A percentile compares a stretch with the other conserved stretches of the same genome.
phyloP scores from a whole-genome alignment of 768 basidiomycete genomes.

The Leccinum truebloodii region DNA sequence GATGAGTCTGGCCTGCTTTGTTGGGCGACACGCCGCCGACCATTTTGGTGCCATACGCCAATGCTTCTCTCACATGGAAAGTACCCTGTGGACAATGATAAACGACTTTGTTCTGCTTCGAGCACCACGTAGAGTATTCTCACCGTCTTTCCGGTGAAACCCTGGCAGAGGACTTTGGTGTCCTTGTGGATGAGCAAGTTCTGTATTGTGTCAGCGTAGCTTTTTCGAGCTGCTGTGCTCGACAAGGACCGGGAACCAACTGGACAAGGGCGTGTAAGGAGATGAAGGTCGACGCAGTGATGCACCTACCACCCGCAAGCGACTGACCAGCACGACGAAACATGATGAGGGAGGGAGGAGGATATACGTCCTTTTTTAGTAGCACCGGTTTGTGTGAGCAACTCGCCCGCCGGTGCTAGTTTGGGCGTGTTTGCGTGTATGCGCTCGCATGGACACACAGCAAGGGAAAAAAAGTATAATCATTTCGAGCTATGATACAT shows the following conservation, averaged over 20 bases:
- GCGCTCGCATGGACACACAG: conserved; percentile 1
- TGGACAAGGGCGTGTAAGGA: conserved; percentile 23
- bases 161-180: conserved; percentile 90
- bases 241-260: conserved; percentile 82
- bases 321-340: conserved; percentile 63
- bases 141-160: conserved; percentile 97
- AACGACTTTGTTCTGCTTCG: not conserved
- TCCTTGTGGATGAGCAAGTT: conserved; percentile 94
- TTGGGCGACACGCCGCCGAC: conserved; percentile 96
- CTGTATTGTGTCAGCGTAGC: conserved; percentile 86
- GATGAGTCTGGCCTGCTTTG: conserved; percentile 94
- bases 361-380: conserved; percentile 13
- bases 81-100: conserved; percentile 63
- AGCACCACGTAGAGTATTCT: conserved; percentile 19
- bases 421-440: conserved; percentile 28
- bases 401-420: conserved; percentile 20
- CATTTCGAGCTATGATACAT: conserved; percentile 20
- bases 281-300: not conserved
- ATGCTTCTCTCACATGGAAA: conserved; percentile 92
- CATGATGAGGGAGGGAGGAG: conserved; percentile 37
- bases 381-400: conserved; percentile 15
- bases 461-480: conserved; percentile 11
- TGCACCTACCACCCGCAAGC: conserved; percentile 49
- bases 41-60: conserved; percentile 96
- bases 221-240: conserved; percentile 66